These are phyloP conservation scores for Cephalotrichum gorgonifer DNA, from an alignment of 2,329 filamentous ascomycete genomes.

Conservation along the genomic window DNA sequence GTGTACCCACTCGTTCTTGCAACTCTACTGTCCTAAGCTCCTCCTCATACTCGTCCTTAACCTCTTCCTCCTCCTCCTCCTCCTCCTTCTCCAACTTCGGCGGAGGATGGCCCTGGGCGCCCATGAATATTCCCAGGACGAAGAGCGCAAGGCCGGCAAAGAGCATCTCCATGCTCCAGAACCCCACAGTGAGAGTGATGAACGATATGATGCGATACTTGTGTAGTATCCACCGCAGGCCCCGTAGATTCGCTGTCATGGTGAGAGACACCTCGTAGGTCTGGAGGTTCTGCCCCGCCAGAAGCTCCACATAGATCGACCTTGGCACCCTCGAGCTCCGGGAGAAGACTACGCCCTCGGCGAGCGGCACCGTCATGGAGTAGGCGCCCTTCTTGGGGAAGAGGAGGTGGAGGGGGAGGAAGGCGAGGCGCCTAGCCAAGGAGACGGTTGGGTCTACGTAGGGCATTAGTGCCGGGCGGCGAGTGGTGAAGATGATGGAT, in stretches of 20 bases:
- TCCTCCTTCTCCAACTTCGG: slow-evolving; percentile 3
- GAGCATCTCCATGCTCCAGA: slow-evolving; percentile 68
- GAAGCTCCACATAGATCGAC: slow-evolving; percentile 50
- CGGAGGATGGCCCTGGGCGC: neutral
- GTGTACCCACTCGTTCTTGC: neutral
- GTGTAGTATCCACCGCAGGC: slow-evolving; percentile 79
- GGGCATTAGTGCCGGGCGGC: slow-evolving; percentile 67
- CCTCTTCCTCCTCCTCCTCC: slow-evolving; percentile 8
- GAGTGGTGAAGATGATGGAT: slow-evolving; percentile 48
- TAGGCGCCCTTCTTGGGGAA: slow-evolving; percentile 50
- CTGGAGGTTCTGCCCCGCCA: slow-evolving; percentile 60
- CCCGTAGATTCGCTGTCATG: slow-evolving; percentile 65
- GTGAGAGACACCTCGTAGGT: slow-evolving; percentile 61
- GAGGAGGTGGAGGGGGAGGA: slow-evolving; percentile 60
- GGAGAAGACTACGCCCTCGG: slow-evolving; percentile 60
- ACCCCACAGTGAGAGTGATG: slow-evolving; percentile 54
- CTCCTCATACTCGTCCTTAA: neutral
- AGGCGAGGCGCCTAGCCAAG: slow-evolving; percentile 45
- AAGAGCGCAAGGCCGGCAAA: slow-evolving; percentile 59
- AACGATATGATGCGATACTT: slow-evolving; percentile 65
- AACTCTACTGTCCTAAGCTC: neutral
- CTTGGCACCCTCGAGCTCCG: slow-evolving; percentile 28
- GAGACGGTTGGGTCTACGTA: slow-evolving; percentile 66
- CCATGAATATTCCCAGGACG: slow-evolving; percentile 20
- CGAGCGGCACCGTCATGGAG: slow-evolving; percentile 56